Evolutionary conservation across 1,139 yeast species (phyloP).

Genomic region (Citeromyces siamensis): DNA sequence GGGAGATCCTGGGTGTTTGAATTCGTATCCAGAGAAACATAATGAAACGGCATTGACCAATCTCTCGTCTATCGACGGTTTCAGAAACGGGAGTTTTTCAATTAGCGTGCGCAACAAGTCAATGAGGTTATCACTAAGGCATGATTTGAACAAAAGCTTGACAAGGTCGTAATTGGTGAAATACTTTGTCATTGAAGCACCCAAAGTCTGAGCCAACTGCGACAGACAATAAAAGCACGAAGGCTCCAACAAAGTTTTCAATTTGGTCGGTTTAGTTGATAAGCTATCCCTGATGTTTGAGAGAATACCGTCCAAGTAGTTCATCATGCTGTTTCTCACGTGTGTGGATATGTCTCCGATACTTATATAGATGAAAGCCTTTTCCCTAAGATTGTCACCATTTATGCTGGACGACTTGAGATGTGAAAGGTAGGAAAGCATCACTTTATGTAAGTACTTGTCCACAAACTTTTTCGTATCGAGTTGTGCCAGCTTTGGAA

Average conservation of each 20-base stretch:
- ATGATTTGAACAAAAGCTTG: conserved; percentile 71
- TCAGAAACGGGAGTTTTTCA: conserved; percentile 69
- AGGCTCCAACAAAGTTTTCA: conserved; percentile 66
- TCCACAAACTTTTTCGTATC: conserved; percentile 71
- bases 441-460: conserved; percentile 68
- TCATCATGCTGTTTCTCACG: conserved; percentile 79
- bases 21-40: conserved; percentile 74
- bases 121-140: conserved; percentile 71
- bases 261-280: conserved; percentile 48
- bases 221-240: conserved; percentile 87
- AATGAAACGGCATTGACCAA: conserved; percentile 61
- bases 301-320: conserved; percentile 77
- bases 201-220: conserved; percentile 78
- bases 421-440: conserved; percentile 68
- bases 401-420: conserved; percentile 34
- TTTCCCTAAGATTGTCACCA: conserved; percentile 39
- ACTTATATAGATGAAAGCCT: conserved; percentile 66
- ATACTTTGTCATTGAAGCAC: conserved; percentile 90
- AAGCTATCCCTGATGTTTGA: conserved; percentile 79
- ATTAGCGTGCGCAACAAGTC: conserved; percentile 59
- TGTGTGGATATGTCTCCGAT: conserved; percentile 80
- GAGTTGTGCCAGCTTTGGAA: conserved; percentile 75
- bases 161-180: conserved; percentile 64
- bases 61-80: conserved; percentile 58
- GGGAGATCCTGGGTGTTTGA: conserved; percentile 86